Conservation (phyloP, 1,284 basidiomycete genomes). For the Calocybe gambosa region DNA sequence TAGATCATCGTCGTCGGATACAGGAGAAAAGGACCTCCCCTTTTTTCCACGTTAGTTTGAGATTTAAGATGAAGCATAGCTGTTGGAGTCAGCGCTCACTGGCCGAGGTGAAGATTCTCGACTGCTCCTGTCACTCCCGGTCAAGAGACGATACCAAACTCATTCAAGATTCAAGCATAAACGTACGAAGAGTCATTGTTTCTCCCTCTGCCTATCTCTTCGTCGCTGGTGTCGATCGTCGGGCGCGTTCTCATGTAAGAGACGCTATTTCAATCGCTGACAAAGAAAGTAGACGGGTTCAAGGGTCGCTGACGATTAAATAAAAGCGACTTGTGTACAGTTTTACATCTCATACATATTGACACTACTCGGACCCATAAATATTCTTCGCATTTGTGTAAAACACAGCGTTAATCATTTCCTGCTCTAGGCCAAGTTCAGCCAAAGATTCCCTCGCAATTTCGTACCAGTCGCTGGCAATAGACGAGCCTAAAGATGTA, state of each 20-base stretch:
- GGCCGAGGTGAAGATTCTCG: slow-evolving; percentile 45
- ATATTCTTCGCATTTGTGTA: slow-evolving; percentile 57
- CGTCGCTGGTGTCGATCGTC: slow-evolving; percentile 11
- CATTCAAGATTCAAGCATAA: background rate
- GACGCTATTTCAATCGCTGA: background rate
- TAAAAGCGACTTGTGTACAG: background rate
- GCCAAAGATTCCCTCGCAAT: slow-evolving; percentile 73
- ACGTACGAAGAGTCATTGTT: slow-evolving; percentile 27
- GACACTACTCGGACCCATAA: slow-evolving; percentile 33
- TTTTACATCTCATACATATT: no score
- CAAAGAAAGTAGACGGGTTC: background rate
- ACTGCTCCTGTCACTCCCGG: slow-evolving; percentile 38
- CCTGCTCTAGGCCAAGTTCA: slow-evolving; percentile 79
- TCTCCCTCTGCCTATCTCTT: slow-evolving; percentile 20
- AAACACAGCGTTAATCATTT: slow-evolving; percentile 72
- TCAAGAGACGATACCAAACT: background rate
- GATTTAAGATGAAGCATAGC: background rate
- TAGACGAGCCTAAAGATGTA: slow-evolving; percentile 38
- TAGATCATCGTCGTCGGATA: slow-evolving; percentile 43
- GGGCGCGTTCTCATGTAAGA: background rate
- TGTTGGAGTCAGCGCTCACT: slow-evolving; percentile 25
- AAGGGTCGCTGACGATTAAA: no score
- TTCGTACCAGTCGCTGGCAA: slow-evolving; percentile 72
- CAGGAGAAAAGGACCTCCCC: slow-evolving; percentile 44
- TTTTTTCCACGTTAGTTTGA: slow-evolving; percentile 24